These are phyloP conservation scores for Caloboletus inedulis DNA, from an alignment of 1,284 basidiomycete species.

Conservation along the genomic window DNA sequence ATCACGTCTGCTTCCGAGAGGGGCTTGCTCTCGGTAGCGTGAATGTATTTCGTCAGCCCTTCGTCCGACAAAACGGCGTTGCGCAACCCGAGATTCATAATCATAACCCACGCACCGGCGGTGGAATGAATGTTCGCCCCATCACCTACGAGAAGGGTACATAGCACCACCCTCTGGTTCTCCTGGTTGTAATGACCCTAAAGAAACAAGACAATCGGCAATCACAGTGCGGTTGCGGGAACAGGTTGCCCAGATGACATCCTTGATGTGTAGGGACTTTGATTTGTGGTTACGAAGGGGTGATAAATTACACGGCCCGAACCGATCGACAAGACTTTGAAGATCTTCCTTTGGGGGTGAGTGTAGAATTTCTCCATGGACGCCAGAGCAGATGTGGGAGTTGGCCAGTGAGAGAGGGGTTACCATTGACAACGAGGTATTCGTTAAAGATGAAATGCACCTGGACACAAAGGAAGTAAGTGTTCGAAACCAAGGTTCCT, in stretches of 20 bases:
- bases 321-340: conserved; percentile 34
- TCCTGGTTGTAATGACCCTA: too few species aligned
- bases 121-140: conserved; percentile 47
- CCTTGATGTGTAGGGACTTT: too few species aligned
- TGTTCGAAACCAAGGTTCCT: too few species aligned
- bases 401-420: too few species aligned
- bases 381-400: conserved; percentile 34
- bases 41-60: conserved; percentile 20
- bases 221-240: conserved; percentile 39
- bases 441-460: conserved; percentile 22
- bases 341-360: conserved; percentile 33
- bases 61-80: conserved; percentile 38
- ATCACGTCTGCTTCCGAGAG: conserved; percentile 13
- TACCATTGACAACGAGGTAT: conserved; percentile 10
- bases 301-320: conserved; percentile 25
- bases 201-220: too few species aligned
- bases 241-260: conserved; percentile 36
- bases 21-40: conserved; percentile 6
- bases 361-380: conserved; percentile 34
- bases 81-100: conserved; percentile 47
- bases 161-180: conserved; percentile 22
- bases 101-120: conserved; percentile 45
- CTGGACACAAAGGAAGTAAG: conserved; percentile 29
- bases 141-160: conserved; percentile 41
- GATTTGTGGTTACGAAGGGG: too few species aligned